Evolutionary conservation across 768 basidiomycete genomes (phyloP).

Genomic region (Coprinopsis sp.): DNA sequence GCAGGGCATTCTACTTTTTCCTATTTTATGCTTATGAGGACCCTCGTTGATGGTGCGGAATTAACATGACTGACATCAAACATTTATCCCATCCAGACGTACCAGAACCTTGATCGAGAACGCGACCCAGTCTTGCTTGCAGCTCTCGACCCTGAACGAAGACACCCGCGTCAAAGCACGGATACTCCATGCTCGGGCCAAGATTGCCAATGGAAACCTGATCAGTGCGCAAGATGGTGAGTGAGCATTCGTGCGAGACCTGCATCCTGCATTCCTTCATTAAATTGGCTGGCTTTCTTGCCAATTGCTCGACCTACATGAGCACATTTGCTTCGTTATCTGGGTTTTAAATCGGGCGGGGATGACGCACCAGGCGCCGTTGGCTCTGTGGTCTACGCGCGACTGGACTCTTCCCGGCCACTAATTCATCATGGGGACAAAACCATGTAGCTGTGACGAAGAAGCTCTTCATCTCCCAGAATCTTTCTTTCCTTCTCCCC

Average conservation of each 20-base stretch:
- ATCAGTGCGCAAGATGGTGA: constrained; percentile 65
- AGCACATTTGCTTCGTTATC: too few species aligned
- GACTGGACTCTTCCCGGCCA: too few species aligned
- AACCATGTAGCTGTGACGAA: too few species aligned
- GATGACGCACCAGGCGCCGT: too few species aligned
- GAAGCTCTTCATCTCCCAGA: too few species aligned
- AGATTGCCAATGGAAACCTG: constrained; percentile 54
- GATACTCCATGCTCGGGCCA: constrained; percentile 61
- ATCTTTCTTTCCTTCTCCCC: too few species aligned
- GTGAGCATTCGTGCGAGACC: constrained; percentile 12
- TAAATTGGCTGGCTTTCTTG: too few species aligned
- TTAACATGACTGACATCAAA: neutral
- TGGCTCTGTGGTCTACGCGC: too few species aligned
- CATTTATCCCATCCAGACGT: constrained; percentile 27
- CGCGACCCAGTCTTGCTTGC: constrained; percentile 66
- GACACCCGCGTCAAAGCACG: constrained; percentile 55
- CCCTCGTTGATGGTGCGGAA: neutral
- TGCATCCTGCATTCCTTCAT: neutral
- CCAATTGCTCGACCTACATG: too few species aligned
- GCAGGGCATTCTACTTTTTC: too few species aligned
- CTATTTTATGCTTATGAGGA: neutral
- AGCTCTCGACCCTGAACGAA: constrained; percentile 47
- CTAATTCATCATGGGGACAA: too few species aligned
- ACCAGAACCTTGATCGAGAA: constrained; percentile 67
- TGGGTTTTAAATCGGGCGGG: too few species aligned